Evolutionary conservation across 495 filamentous ascomycete genomes (phyloP).

Genomic region (Tuber magnatum): DNA sequence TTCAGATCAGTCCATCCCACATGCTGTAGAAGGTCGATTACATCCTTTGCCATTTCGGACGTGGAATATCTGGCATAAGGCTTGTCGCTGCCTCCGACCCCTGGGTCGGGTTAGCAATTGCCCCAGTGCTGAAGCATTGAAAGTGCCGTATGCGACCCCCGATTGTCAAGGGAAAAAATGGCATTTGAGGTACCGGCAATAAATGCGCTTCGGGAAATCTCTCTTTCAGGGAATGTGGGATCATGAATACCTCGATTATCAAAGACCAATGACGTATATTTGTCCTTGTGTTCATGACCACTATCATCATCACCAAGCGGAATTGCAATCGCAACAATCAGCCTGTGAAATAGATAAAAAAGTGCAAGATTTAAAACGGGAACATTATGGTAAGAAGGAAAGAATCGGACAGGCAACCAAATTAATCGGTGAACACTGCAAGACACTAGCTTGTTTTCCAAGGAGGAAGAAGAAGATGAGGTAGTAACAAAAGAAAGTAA

Average conservation of each 20-base stretch:
- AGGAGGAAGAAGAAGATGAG: background rate
- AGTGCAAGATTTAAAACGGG: background rate
- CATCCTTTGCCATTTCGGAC: conserved; percentile 67
- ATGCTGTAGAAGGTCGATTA: conserved; percentile 60
- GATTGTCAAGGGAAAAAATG: background rate
- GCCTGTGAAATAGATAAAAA: background rate
- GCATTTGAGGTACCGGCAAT: conserved; percentile 1
- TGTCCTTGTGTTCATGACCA: conserved; percentile 58
- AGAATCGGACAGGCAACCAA: background rate
- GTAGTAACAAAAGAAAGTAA: background rate
- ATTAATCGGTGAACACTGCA: background rate
- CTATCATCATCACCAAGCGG: conserved; percentile 9
- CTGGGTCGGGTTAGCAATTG: conserved; percentile 41
- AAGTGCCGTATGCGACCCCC: conserved; percentile 4
- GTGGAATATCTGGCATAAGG: conserved; percentile 63
- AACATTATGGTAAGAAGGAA: background rate
- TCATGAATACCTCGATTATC: conserved; percentile 56
- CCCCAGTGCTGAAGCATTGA: background rate
- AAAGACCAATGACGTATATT: conserved; percentile 64
- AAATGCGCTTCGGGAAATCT: conserved; percentile 7
- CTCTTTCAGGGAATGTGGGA: background rate
- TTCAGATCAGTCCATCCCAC: conserved; percentile 59
- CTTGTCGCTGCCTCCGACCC: conserved; percentile 70
- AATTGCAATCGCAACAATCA: background rate
- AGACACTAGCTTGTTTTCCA: background rate